Percentiles rank a stretch among this genome's conserved stretches.
phyloP scores from a whole-genome alignment of 2,329 filamentous ascomycete genomes.

The Xylaria sp. region DNA sequence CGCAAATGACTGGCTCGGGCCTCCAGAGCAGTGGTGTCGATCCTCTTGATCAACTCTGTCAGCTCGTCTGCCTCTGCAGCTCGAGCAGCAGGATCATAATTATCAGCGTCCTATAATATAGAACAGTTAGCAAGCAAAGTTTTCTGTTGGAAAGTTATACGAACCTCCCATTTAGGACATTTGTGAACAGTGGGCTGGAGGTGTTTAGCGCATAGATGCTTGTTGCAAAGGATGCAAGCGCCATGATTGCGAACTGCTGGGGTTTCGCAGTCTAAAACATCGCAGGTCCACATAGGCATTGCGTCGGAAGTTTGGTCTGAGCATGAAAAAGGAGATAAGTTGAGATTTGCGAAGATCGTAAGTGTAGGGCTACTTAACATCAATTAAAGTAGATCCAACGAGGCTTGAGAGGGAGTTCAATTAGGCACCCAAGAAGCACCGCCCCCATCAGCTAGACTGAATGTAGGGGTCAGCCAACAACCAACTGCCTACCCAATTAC shows the following conservation, averaged over 20 bases:
- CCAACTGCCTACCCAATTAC: no score
- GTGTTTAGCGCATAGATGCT: conserved; percentile 52
- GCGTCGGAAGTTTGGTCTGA: no score
- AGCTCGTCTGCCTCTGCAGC: conserved; percentile 52
- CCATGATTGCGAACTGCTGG: conserved; percentile 49
- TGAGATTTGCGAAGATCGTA: no score
- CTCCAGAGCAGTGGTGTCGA: conserved; percentile 52
- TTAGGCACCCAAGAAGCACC: no score
- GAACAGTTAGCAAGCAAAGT: not conserved
- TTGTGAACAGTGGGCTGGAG: conserved; percentile 48
- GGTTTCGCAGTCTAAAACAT: conserved; percentile 46
- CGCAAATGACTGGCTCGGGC: conserved; percentile 51
- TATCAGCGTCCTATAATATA: conserved; percentile 48
- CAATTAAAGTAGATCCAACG: no score
- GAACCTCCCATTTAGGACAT: conserved; percentile 53
- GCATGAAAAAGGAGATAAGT: no score
- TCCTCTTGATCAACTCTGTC: conserved; percentile 48
- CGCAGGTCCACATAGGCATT: not conserved
- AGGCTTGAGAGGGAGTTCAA: no score
- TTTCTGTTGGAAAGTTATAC: conserved; percentile 31
- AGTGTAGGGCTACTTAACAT: no score
- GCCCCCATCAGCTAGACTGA: no score
- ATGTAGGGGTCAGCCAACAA: no score
- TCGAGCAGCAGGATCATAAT: conserved; percentile 49
- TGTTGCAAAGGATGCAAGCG: conserved; percentile 39